phyloP scores from a whole-genome alignment of 345 rosid species.

The Citrus sinensis region DVS_A1.0 CM039168.1:15169001-15169500 shows the following conservation, averaged over 20 bases:
- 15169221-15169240: slow-evolving; percentile 55
- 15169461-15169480: too few relatives aligned
- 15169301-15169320: neutral
- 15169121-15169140: neutral
- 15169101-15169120: neutral
- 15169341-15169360: neutral
- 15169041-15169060: neutral
- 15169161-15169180: slow-evolving; percentile 3
- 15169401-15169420: neutral
- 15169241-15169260: slow-evolving; percentile 77
- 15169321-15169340: neutral
- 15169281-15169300: neutral
- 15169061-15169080: neutral
- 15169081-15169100: neutral
- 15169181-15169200: slow-evolving; percentile 80
- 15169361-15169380: neutral
- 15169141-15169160: neutral
- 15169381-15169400: neutral
- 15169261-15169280: slow-evolving; percentile 46
- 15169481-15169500: too few relatives aligned
- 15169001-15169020: neutral
- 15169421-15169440: neutral
- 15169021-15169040: neutral
- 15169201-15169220: slow-evolving; percentile 54
- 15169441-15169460: too few relatives aligned